A percentile compares a stretch with the other conserved stretches of the same genome.
Conservation (phyloP, 1,139 yeast genomes). For the Sugiyamaella xylanicola region DNA sequence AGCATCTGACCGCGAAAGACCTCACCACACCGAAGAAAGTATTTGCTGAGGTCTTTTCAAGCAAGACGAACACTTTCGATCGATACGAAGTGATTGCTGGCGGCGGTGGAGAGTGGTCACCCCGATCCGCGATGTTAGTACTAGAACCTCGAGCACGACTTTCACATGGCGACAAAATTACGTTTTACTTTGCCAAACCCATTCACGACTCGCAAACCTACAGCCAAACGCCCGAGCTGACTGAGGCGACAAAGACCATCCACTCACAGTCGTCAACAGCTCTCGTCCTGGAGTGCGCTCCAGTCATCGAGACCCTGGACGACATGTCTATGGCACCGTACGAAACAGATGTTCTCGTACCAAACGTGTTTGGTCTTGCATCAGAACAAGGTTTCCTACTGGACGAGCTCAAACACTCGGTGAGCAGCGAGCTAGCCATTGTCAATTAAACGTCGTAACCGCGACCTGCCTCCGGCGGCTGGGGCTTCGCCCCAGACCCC, state of each 20-base stretch:
- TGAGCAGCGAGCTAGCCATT: constrained; percentile 37
- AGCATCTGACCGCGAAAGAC: constrained; percentile 37
- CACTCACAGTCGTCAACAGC: constrained; percentile 7
- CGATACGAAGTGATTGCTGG: constrained; percentile 55
- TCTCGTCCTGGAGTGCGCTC: constrained; percentile 33
- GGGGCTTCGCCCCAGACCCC: background rate
- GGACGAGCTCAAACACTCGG: constrained; percentile 38
- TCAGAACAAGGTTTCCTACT: constrained; percentile 41
- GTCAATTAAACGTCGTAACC: background rate
- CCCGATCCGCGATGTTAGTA: constrained; percentile 60
- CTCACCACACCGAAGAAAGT: constrained; percentile 39
- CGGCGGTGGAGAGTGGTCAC: constrained; percentile 69
- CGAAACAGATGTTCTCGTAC: constrained; percentile 24
- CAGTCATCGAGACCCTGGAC: constrained; percentile 29
- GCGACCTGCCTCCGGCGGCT: background rate
- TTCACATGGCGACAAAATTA: constrained; percentile 49
- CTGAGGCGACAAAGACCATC: constrained; percentile 17
- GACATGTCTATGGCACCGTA: constrained; percentile 23
- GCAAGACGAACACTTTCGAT: constrained; percentile 17
- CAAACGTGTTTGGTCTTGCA: constrained; percentile 39
- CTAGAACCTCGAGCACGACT: constrained; percentile 58
- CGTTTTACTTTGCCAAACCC: constrained; percentile 47
- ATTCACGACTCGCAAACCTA: constrained; percentile 23
- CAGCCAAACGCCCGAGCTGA: constrained; percentile 24
- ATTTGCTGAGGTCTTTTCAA: constrained; percentile 35